Percentiles rank a stretch among this genome's conserved stretches.
These are phyloP conservation scores for Nitzschia putrida DNA, from an alignment of 108 stramenopile species.

Conservation along the genomic window DNA sequence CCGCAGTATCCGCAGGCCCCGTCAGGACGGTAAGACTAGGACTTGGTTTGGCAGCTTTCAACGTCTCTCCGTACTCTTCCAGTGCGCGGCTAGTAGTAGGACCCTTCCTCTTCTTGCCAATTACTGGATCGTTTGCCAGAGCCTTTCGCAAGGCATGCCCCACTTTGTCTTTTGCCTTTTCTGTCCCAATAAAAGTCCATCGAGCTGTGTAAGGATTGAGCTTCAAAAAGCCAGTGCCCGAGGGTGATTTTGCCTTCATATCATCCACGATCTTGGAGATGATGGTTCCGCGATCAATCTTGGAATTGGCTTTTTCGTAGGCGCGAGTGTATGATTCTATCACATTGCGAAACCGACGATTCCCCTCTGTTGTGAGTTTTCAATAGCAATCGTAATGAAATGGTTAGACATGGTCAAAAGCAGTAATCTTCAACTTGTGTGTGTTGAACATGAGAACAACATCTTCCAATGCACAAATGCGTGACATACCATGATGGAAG, in stretches of 20 bases:
- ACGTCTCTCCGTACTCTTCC: background rate
- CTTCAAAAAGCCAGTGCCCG: slow-evolving; percentile 30
- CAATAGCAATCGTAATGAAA: background rate
- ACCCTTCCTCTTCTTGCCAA: background rate
- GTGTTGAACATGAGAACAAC: background rate
- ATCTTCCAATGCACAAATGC: too few species aligned
- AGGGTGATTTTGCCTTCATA: slow-evolving; percentile 15
- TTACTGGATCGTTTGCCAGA: background rate
- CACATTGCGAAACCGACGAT: slow-evolving; percentile 39
- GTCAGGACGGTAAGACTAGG: too few species aligned
- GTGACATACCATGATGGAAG: slow-evolving; percentile 34
- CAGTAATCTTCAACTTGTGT: background rate
- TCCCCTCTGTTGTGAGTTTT: slow-evolving; percentile 31
- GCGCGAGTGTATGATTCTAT: slow-evolving; percentile 26
- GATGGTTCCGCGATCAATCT: slow-evolving; percentile 30
- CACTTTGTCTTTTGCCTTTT: slow-evolving; percentile 43
- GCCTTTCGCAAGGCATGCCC: slow-evolving; percentile 42
- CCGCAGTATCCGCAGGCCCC: too few species aligned
- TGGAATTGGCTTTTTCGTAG: slow-evolving; percentile 32
- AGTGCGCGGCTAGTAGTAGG: background rate
- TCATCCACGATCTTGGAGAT: slow-evolving; percentile 32
- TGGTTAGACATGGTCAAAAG: background rate
- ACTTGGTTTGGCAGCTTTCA: too few species aligned
- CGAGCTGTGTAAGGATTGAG: slow-evolving; percentile 25
- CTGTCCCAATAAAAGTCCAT: slow-evolving; percentile 34